phyloP scores from a whole-genome alignment of 2,329 filamentous ascomycete genomes.

The Fusarium sp. region DNA sequence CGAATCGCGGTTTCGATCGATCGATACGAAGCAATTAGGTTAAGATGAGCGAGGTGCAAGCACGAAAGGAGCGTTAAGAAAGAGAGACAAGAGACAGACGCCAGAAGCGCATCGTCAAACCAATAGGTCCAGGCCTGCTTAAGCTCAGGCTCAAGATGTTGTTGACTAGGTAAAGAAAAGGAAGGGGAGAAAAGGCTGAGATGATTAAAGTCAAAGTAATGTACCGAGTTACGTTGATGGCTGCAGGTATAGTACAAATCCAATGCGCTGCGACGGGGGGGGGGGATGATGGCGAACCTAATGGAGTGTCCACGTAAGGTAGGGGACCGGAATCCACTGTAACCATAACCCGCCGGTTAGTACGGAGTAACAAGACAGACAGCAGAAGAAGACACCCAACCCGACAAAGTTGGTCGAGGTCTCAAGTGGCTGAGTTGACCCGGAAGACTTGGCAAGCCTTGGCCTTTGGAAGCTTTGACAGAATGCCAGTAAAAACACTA shows the following conservation, averaged over 20 bases:
- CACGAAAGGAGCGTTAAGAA: conserved; percentile 43
- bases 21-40: conserved; percentile 25
- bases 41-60: conserved; percentile 22
- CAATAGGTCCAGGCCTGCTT: conserved; percentile 5
- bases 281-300: conserved; percentile 36
- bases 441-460: conserved; percentile 30
- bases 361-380: conserved; percentile 22
- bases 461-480: neutral
- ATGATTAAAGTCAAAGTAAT: conserved; percentile 10
- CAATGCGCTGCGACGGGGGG: conserved; percentile 31
- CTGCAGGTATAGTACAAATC: conserved; percentile 5
- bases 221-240: conserved; percentile 6
- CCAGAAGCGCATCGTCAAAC: conserved; percentile 40
- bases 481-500: neutral
- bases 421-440: conserved; percentile 33
- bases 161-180: conserved; percentile 2
- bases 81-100: conserved; percentile 36
- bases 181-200: conserved; percentile 18
- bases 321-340: conserved; percentile 39
- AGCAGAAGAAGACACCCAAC: neutral
- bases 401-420: conserved; percentile 12
- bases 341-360: conserved; percentile 35
- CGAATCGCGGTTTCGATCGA: conserved; percentile 18
- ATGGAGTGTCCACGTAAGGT: conserved; percentile 45
- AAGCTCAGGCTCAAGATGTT: conserved; percentile 13